A percentile compares a stretch with the other conserved stretches of the same genome.
Evolutionary conservation across 352 stramenopile species (phyloP).

Genomic region (Globisporangium takayamanum): DNA sequence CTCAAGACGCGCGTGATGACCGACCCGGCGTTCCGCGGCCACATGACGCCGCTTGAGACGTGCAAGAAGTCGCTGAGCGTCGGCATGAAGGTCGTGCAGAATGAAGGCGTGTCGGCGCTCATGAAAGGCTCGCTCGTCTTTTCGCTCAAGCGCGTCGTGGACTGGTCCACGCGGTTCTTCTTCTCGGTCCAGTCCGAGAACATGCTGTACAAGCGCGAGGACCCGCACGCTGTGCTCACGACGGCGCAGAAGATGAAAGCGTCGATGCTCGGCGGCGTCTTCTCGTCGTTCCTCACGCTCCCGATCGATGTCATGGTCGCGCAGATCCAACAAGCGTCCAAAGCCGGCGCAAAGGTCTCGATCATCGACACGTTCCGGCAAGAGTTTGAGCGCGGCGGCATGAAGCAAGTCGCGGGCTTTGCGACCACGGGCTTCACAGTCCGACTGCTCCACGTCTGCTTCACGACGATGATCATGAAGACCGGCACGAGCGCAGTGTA

Average conservation of each 20-base stretch:
- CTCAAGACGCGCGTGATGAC: conserved; percentile 95
- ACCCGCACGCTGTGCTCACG: conserved; percentile 57
- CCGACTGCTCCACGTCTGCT: conserved; percentile 65
- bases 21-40: conserved; percentile 86
- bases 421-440: conserved; percentile 77
- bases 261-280: conserved; percentile 78
- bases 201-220: conserved; percentile 58
- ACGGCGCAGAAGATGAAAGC: conserved; percentile 69
- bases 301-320: conserved; percentile 91
- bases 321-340: conserved; percentile 90
- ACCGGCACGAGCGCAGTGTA: conserved; percentile 81
- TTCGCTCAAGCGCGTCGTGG: conserved; percentile 88
- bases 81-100: conserved; percentile 86
- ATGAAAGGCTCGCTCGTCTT: conserved; percentile 92
- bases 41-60: conserved; percentile 85
- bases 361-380: conserved; percentile 66
- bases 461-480: conserved; percentile 92
- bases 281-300: conserved; percentile 79
- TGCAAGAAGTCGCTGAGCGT: conserved; percentile 74
- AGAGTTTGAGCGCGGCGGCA: conserved; percentile 67
- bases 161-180: conserved; percentile 91
- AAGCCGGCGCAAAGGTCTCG: conserved; percentile 78
- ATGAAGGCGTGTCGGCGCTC: conserved; percentile 79
- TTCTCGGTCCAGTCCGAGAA: conserved; percentile 88
- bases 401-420: conserved; percentile 76